Percentiles rank a stretch among this genome's conserved stretches.
Evolutionary conservation across 1,284 basidiomycete species (phyloP).

Genomic region (Schizophyllum commune): DNA sequence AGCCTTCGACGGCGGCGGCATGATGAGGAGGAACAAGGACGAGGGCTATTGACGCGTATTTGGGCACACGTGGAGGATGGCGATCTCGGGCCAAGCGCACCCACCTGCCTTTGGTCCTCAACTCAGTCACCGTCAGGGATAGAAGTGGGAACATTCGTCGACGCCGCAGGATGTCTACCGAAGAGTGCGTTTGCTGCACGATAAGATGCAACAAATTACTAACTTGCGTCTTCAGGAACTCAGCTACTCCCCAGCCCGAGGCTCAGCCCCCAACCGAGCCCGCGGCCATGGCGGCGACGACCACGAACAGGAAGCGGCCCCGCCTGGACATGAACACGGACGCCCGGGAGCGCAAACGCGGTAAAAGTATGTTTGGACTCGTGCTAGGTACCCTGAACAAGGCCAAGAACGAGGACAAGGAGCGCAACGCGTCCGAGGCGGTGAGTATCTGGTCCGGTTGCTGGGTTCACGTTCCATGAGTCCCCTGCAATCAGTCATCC

Average conservation of each 20-base stretch:
- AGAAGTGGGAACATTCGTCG: too few relatives aligned
- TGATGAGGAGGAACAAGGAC: too few relatives aligned
- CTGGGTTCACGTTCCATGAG: too few relatives aligned
- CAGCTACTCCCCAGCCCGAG: constrained; percentile 21
- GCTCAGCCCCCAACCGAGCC: constrained; percentile 28
- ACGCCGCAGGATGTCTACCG: constrained; percentile 8
- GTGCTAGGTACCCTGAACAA: constrained; percentile 73
- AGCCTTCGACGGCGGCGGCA: neutral
- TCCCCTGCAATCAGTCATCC: too few relatives aligned
- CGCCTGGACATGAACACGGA: constrained; percentile 55
- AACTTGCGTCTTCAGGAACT: too few relatives aligned
- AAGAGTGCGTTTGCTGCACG: constrained; percentile 27
- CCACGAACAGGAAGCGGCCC: constrained; percentile 50
- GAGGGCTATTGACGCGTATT: too few relatives aligned
- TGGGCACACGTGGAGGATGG: too few relatives aligned
- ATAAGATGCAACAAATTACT: too few relatives aligned
- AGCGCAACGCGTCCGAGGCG: constrained; percentile 71
- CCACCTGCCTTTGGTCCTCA: too few relatives aligned
- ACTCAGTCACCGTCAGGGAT: too few relatives aligned
- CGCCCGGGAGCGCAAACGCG: constrained; percentile 53
- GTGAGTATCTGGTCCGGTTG: too few relatives aligned
- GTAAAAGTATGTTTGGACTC: constrained; percentile 78
- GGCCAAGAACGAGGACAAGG: constrained; percentile 75
- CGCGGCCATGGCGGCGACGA: constrained; percentile 20
- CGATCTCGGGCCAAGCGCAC: too few relatives aligned